Percentiles rank a stretch among this genome's conserved stretches.
Evolutionary conservation across 768 basidiomycete species (phyloP).

Genomic region (Trametes maxima): DNA sequence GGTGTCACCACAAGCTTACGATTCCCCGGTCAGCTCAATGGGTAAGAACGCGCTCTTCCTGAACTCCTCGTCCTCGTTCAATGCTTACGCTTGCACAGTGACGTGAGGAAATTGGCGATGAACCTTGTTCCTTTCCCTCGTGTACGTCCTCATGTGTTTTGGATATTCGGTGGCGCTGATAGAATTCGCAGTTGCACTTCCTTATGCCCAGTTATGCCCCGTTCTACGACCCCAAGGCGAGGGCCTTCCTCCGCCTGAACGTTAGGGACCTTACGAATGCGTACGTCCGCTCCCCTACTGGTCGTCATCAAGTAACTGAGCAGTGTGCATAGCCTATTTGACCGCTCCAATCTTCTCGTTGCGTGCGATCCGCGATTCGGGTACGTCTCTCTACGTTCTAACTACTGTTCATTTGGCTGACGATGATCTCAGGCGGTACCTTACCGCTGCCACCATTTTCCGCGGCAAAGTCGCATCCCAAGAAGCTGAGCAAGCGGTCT

Average conservation of each 20-base stretch:
- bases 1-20: slow-evolving; percentile 91
- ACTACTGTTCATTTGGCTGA: slow-evolving; percentile 3
- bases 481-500: slow-evolving; percentile 67
- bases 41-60: slow-evolving; percentile 44
- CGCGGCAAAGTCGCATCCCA: slow-evolving; percentile 79
- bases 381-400: slow-evolving; percentile 39
- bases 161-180: neutral
- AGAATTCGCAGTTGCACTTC: slow-evolving; percentile 77
- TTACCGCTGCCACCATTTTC: slow-evolving; percentile 88
- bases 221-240: slow-evolving; percentile 68
- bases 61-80: slow-evolving; percentile 12
- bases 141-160: slow-evolving; percentile 42
- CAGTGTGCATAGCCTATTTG: slow-evolving; percentile 65
- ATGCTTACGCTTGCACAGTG: slow-evolving; percentile 43
- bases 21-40: slow-evolving; percentile 93
- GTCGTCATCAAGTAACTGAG: neutral
- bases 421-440: slow-evolving; percentile 61
- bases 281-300: slow-evolving; percentile 43
- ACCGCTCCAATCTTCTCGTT: slow-evolving; percentile 77
- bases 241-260: slow-evolving; percentile 59
- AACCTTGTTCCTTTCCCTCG: slow-evolving; percentile 98
- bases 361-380: slow-evolving; percentile 82
- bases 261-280: slow-evolving; percentile 73
- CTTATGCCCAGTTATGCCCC: slow-evolving; percentile 95
- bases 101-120: slow-evolving; percentile 88